Percentiles rank a stretch among this genome's conserved stretches.
Evolutionary conservation across 2,329 filamentous ascomycete genomes (phyloP).

Genomic region (Aspergillus ochraceoroseus): DNA sequence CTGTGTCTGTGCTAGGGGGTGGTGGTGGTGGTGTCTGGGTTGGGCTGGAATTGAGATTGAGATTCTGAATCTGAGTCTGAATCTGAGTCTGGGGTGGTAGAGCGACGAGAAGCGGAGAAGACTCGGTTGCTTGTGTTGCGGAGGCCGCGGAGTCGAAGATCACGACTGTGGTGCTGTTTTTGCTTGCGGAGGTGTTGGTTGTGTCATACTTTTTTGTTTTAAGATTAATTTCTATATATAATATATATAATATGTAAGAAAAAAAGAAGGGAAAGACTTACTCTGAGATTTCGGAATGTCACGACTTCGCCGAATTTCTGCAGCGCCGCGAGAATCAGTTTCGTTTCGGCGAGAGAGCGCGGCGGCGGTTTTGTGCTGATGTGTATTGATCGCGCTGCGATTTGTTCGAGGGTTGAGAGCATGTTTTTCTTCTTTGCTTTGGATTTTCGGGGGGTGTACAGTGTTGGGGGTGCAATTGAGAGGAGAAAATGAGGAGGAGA

Average conservation of each 20-base stretch:
- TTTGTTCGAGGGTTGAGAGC: conserved; percentile 17
- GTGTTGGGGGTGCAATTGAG: not conserved
- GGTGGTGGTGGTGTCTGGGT: not conserved
- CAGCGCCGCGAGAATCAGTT: conserved; percentile 33
- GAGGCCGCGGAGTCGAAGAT: conserved; percentile 38
- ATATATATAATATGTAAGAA: no score
- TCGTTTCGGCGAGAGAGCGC: conserved; percentile 32
- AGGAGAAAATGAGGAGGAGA: no score
- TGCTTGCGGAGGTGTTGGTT: conserved; percentile 22
- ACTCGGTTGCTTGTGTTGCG: conserved; percentile 30
- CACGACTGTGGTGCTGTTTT: conserved; percentile 26
- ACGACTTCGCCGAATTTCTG: conserved; percentile 42
- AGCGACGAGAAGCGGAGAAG: conserved; percentile 26
- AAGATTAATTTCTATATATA: no score
- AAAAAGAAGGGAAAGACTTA: conserved; percentile 13
- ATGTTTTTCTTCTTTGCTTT: conserved; percentile 11
- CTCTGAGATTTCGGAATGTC: conserved; percentile 37
- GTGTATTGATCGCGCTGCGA: conserved; percentile 24
- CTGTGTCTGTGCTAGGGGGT: not conserved
- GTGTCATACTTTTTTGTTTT: conserved; percentile 28
- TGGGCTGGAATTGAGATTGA: no score
- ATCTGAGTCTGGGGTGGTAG: no score
- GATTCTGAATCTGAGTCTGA: no score
- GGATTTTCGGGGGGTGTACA: conserved; percentile 1
- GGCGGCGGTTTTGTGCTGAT: conserved; percentile 29